Percentiles rank a stretch among this genome's conserved stretches.
Evolutionary conservation across 1,284 basidiomycete genomes (phyloP).

Genomic region (Trichosporon faecale): DNA sequence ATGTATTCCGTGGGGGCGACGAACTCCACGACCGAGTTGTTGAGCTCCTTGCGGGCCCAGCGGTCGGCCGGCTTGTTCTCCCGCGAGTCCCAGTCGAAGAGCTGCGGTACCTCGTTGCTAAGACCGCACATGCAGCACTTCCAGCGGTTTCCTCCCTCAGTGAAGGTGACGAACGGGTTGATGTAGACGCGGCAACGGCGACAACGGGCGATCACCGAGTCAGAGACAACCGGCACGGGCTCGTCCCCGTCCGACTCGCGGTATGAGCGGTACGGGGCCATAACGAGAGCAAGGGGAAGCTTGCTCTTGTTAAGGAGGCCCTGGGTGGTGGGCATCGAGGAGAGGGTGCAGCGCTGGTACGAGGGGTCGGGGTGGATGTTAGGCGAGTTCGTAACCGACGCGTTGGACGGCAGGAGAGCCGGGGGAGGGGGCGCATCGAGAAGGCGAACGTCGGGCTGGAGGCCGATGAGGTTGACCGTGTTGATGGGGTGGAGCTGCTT

Average conservation of each 20-base stretch:
- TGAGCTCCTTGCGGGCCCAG: slow-evolving; percentile 90
- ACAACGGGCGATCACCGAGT: slow-evolving; percentile 96
- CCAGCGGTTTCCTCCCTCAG: slow-evolving; percentile 98
- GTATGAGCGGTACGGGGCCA: slow-evolving; percentile 87
- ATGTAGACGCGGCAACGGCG: slow-evolving; percentile 97
- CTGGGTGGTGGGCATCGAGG: slow-evolving; percentile 89
- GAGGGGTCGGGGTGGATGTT: slow-evolving; percentile 81
- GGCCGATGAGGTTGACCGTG: slow-evolving; percentile 82
- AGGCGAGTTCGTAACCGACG: slow-evolving; percentile 76
- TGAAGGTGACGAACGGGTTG: slow-evolving; percentile 97
- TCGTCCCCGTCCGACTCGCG: slow-evolving; percentile 57
- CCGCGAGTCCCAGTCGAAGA: slow-evolving; percentile 97
- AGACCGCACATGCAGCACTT: slow-evolving; percentile 99
- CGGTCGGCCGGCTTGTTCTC: slow-evolving; percentile 92
- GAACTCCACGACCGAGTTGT: slow-evolving; percentile 90
- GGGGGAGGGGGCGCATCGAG: slow-evolving; percentile 78
- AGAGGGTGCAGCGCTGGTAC: slow-evolving; percentile 89
- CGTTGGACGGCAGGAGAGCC: slow-evolving; percentile 77
- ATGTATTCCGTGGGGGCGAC: slow-evolving; percentile 99
- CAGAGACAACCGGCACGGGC: slow-evolving; percentile 80
- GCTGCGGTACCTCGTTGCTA: slow-evolving; percentile 96
- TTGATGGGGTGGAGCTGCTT: slow-evolving; percentile 59
- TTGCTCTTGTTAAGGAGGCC: slow-evolving; percentile 89
- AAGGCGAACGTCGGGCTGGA: slow-evolving; percentile 83
- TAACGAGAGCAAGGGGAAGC: slow-evolving; percentile 82